A percentile compares a stretch with the other conserved stretches of the same genome.
phyloP scores from a whole-genome alignment of 2,329 filamentous ascomycete species.

The Ophiostoma montium region DNA sequence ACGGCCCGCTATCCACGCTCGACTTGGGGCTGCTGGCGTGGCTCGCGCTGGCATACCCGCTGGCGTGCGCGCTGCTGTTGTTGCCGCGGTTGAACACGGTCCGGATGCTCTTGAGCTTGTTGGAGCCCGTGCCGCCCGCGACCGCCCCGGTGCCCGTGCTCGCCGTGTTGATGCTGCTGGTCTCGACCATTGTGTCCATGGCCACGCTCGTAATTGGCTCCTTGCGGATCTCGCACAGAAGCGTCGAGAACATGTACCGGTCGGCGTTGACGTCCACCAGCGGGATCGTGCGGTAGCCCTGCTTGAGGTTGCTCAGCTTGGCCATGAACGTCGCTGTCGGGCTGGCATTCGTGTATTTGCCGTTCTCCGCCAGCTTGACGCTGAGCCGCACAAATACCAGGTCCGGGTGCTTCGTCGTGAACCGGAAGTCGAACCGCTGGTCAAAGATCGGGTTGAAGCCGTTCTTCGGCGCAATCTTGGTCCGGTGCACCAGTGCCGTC shows the following conservation, averaged over 20 bases:
- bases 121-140: constrained; percentile 16
- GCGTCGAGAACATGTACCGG: constrained; percentile 83
- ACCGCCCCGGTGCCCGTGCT: background rate
- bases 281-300: constrained; percentile 85
- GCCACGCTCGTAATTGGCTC: constrained; percentile 38
- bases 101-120: constrained; percentile 32
- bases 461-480: constrained; percentile 69
- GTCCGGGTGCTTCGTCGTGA: constrained; percentile 89
- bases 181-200: constrained; percentile 19
- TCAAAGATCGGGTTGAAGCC: constrained; percentile 89
- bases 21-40: constrained; percentile 32
- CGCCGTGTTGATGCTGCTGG: background rate
- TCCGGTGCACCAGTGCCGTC: constrained; percentile 38
- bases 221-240: constrained; percentile 78
- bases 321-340: constrained; percentile 75
- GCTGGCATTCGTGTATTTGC: constrained; percentile 49
- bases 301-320: constrained; percentile 76
- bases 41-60: background rate
- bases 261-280: constrained; percentile 80
- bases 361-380: constrained; percentile 74
- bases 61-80: constrained; percentile 16
- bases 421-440: constrained; percentile 60
- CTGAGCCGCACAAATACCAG: constrained; percentile 89
- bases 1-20: constrained; percentile 25
- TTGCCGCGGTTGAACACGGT: constrained; percentile 38